Conservation (phyloP, 1,284 basidiomycete genomes). For the Moniliella sp. region DNA sequence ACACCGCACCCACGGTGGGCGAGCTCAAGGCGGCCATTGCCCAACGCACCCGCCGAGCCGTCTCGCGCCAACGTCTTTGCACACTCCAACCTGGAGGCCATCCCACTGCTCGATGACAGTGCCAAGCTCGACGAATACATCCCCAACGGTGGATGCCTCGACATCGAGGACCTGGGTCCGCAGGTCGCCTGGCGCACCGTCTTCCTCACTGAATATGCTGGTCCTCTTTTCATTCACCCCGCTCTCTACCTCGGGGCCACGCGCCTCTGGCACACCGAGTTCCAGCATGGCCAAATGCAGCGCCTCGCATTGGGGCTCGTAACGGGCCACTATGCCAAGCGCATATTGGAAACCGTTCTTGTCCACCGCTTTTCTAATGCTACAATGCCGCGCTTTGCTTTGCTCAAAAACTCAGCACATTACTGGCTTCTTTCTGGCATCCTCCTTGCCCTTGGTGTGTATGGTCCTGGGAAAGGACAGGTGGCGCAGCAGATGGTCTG, state of each 20-base stretch:
- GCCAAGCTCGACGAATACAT: constrained; percentile 10
- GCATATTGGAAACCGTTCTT: constrained; percentile 77
- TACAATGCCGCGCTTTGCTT: constrained; percentile 69
- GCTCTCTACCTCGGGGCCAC: constrained; percentile 54
- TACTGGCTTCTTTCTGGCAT: constrained; percentile 51
- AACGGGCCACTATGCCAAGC: constrained; percentile 69
- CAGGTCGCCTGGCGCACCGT: constrained; percentile 31
- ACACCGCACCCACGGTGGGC: constrained; percentile 10
- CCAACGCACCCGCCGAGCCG: constrained; percentile 10
- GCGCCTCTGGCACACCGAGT: constrained; percentile 47
- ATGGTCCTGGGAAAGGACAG: constrained; percentile 14
- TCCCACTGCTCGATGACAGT: constrained; percentile 18
- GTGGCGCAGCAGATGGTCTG: constrained; percentile 46
- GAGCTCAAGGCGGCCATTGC: constrained; percentile 19
- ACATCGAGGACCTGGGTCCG: constrained; percentile 28
- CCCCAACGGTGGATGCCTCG: constrained; percentile 9
- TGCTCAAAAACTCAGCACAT: constrained; percentile 52
- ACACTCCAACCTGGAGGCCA: constrained; percentile 16
- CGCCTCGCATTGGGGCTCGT: constrained; percentile 57
- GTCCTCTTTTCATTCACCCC: constrained; percentile 77
- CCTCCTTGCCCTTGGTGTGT: constrained; percentile 8
- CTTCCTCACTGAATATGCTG: constrained; percentile 37
- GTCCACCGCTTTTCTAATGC: constrained; percentile 62
- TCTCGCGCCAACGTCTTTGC: constrained; percentile 19
- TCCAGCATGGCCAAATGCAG: constrained; percentile 56